A percentile compares a stretch with the other conserved stretches of the same genome.
These are phyloP conservation scores for Aspergillus funiculosus DNA, from an alignment of 495 filamentous ascomycete species.

Conservation along the genomic window DNA sequence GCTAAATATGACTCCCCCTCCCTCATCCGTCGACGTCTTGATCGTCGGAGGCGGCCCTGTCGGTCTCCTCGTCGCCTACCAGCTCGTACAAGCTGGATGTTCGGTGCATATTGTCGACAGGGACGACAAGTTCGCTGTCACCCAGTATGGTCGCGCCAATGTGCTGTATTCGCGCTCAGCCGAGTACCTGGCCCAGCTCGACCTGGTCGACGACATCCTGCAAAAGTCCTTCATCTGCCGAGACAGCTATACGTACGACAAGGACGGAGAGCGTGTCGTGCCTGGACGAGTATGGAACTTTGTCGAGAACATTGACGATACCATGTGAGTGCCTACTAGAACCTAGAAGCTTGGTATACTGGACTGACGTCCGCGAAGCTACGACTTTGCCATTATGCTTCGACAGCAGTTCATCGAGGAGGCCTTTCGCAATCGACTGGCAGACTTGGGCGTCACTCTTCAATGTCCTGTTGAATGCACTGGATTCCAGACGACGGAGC, in stretches of 20 bases:
- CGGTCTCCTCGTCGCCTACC: conserved; percentile 57
- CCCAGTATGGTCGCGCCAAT: conserved; percentile 42
- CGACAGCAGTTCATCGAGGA: conserved; percentile 11
- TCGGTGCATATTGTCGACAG: conserved; percentile 29
- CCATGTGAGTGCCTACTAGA: too few relatives aligned
- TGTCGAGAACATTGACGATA: conserved; percentile 14
- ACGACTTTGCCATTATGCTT: conserved; percentile 9
- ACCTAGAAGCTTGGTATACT: too few relatives aligned
- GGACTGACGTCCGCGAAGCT: too few relatives aligned
- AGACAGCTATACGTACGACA: neutral
- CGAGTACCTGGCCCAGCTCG: too few relatives aligned
- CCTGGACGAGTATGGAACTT: conserved; percentile 18
- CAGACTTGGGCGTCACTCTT: neutral
- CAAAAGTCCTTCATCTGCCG: neutral
- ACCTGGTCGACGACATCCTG: too few relatives aligned
- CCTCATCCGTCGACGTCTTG: conserved; percentile 54
- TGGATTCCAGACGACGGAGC: too few relatives aligned
- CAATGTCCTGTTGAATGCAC: conserved; percentile 7
- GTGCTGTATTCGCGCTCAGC: conserved; percentile 41
- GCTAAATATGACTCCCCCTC: too few relatives aligned
- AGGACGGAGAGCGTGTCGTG: neutral
- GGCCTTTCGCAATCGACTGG: conserved; percentile 5
- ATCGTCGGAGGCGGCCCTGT: conserved; percentile 75
- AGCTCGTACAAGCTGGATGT: conserved; percentile 28
- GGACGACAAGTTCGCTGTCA: conserved; percentile 32